A percentile compares a stretch with the other conserved stretches of the same genome.
These are phyloP conservation scores for Candida orba DNA, from an alignment of 805 yeast species.

Conservation along the genomic window DNA sequence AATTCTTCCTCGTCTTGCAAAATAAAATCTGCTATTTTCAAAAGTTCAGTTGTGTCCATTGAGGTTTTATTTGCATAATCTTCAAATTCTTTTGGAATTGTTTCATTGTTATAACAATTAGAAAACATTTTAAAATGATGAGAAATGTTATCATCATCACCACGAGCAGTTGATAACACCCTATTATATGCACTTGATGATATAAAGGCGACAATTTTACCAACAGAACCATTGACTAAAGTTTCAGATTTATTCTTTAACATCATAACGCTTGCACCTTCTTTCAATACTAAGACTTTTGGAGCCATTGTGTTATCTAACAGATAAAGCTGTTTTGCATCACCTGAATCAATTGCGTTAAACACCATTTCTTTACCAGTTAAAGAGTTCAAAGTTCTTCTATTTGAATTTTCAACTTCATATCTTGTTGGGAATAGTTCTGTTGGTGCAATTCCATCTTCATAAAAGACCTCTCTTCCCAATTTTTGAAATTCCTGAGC, in stretches of 20 bases:
- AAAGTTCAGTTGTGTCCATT: constrained; percentile 10
- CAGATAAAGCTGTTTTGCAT: constrained; percentile 16
- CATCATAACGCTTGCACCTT: constrained; percentile 93
- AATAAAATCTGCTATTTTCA: constrained; percentile 16
- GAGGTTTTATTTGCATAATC: constrained; percentile 16
- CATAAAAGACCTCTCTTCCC: constrained; percentile 49
- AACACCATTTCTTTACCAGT: constrained; percentile 40
- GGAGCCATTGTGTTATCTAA: constrained; percentile 71
- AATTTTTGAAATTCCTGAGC: constrained; percentile 41
- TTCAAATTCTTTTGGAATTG: not conserved
- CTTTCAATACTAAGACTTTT: constrained; percentile 53
- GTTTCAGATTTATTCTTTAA: constrained; percentile 69
- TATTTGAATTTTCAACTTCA: constrained; percentile 79
- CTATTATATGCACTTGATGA: constrained; percentile 19
- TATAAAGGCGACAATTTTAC: constrained; percentile 47
- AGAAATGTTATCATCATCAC: not conserved
- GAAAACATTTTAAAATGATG: not conserved
- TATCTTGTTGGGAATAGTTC: constrained; percentile 80
- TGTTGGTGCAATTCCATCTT: constrained; percentile 82
- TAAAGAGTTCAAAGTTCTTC: constrained; percentile 39
- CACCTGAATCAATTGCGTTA: constrained; percentile 36
- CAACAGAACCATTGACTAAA: constrained; percentile 88
- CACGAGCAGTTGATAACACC: constrained; percentile 9
- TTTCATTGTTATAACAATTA: not conserved
- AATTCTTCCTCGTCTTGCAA: constrained; percentile 14